Base-by-base conservation (phyloP, 208 protist species). In the Trypanosoma melophagium region DNA sequence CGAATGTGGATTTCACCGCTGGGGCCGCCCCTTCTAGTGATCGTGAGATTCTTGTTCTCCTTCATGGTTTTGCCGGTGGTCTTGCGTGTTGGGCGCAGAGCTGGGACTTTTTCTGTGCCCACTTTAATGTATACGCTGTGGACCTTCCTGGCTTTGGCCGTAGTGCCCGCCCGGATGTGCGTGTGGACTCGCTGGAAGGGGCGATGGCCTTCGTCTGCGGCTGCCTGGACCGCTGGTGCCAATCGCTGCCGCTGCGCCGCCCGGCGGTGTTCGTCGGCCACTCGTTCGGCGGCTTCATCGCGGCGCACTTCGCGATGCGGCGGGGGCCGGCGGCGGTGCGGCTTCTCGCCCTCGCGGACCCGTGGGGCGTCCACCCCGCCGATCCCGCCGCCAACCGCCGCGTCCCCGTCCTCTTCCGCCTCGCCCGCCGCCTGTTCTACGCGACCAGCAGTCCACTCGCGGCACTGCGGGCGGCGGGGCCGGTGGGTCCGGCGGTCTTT, bases 31-130 rank as follows among this genome's bases (percentile, higher is more conserved):
- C 45, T 17, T 1, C 5, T 24, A 54, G 66, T 19, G 64, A 58
- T 14, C 59, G 66, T 12, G 74, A 86, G 0, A 63, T 81, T 10
- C 31, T 88, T 28, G 22, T 91, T 16, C 68, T 91, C 25, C 24
- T 91, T 21, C 85, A 91, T 64, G 85, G 85, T 41, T 91, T 88
- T 50, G 85, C 72, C n/a, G 85, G 82, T 40, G 85, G 85, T 7
- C 49, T 80, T 19, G 85, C 71, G 17, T 70, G 71, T n/a, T 91
- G 85, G 85, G 81, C 81, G 10, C 79, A 84, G 50, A 91, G 80
- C 70, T 88, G 81, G 81, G 54, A 68, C 21, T 80, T 69, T 56
- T 70, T 91, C n/a, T 68, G 70, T 40, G 55, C 65, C 51, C 67
- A 64, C 35, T 86, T 79, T 65, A 63, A 70, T 0, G 64, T 87